Conservation (phyloP, 176 grass and related monocot species). For the Oryza meridionalis region DNA sequence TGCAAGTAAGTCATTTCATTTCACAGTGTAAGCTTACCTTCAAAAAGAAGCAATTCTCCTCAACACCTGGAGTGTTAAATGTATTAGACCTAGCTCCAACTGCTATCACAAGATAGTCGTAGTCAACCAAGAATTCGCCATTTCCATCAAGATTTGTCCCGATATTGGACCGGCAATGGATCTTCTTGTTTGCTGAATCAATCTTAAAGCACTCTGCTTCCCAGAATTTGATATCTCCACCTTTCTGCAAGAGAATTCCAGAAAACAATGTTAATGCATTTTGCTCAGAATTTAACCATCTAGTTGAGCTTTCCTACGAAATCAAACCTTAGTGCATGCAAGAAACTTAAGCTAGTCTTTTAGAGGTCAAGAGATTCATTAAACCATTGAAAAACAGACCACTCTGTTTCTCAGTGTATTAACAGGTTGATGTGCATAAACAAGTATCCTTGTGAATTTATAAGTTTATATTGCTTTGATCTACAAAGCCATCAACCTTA, state of each 20-base stretch:
- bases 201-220: slow-evolving; percentile 97
- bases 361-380: neutral
- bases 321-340: neutral
- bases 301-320: slow-evolving; percentile 13
- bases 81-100: slow-evolving; percentile 86
- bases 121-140: slow-evolving; percentile 83
- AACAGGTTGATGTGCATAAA: neutral
- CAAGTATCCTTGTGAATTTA: neutral
- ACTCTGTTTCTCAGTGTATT: neutral
- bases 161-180: slow-evolving; percentile 72
- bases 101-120: slow-evolving; percentile 84
- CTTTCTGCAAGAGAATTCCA: slow-evolving; percentile 62
- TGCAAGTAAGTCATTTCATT: slow-evolving; percentile 4
- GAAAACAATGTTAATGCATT: slow-evolving; percentile 11
- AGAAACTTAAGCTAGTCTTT: neutral
- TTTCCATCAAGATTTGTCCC: slow-evolving; percentile 87
- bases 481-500: no score
- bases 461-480: neutral
- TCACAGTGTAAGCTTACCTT: slow-evolving; percentile 57
- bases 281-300: slow-evolving; percentile 3
- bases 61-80: slow-evolving; percentile 92
- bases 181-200: slow-evolving; percentile 71
- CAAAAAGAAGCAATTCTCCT: slow-evolving; percentile 89
- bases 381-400: neutral
- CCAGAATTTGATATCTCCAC: slow-evolving; percentile 85